Evolutionary conservation across 2,329 filamentous ascomycete genomes (phyloP).

Genomic region (Talaromyces rugulosus): DNA sequence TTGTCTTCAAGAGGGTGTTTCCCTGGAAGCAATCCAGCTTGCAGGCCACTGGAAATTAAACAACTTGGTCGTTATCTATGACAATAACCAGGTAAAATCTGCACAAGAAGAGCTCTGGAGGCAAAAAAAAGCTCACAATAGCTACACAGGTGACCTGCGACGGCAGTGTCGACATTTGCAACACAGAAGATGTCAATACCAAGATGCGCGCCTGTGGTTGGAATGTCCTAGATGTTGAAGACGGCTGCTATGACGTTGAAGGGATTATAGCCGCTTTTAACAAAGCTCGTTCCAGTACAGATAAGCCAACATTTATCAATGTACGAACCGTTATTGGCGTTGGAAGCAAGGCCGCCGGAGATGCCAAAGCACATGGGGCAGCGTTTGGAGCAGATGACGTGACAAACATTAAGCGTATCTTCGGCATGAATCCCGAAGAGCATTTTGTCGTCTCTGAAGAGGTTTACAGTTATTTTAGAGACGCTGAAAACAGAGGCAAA

Average conservation of each 20-base stretch:
- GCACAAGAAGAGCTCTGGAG: background rate
- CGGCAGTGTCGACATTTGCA: conserved; percentile 51
- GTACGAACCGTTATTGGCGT: conserved; percentile 51
- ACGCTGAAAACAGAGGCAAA: conserved; percentile 45
- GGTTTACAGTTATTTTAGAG: conserved; percentile 51
- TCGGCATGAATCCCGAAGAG: conserved; percentile 48
- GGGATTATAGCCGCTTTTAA: conserved; percentile 45
- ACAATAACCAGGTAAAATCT: conserved; percentile 49
- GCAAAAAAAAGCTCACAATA: background rate
- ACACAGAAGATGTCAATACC: conserved; percentile 54
- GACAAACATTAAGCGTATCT: conserved; percentile 50
- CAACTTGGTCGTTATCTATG: conserved; percentile 57
- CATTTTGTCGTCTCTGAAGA: conserved; percentile 44
- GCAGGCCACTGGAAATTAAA: conserved; percentile 54
- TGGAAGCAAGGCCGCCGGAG: conserved; percentile 42
- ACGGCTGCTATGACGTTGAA: conserved; percentile 51
- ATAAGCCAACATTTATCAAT: conserved; percentile 55
- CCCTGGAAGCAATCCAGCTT: conserved; percentile 53
- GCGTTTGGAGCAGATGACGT: conserved; percentile 55
- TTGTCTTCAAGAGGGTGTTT: conserved; percentile 57
- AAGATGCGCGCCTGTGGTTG: conserved; percentile 57
- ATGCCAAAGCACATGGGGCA: conserved; percentile 55
- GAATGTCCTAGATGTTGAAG: conserved; percentile 51
- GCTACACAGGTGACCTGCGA: conserved; percentile 49
- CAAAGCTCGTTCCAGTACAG: conserved; percentile 33